phyloP scores from a whole-genome alignment of 2,329 filamentous ascomycete genomes.

The Paraphaeosphaeria minitans region DNA sequence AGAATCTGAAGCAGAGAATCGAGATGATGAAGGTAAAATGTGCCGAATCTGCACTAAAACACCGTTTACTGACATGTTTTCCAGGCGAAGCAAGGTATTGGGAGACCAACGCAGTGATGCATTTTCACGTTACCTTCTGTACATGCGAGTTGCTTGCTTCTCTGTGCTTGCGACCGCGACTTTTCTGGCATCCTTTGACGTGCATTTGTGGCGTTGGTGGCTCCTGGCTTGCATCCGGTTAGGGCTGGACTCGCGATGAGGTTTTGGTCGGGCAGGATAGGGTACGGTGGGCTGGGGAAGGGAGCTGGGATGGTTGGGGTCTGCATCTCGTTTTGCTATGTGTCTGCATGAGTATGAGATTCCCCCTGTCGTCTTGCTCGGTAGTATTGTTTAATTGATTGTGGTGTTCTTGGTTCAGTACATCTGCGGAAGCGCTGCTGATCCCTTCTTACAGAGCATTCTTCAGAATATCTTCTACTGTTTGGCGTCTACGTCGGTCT shows the following conservation, averaged over 20 bases:
- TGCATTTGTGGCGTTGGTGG: conserved; percentile 16
- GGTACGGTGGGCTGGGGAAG: not conserved
- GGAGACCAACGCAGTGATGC: conserved; percentile 33
- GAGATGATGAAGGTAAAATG: conserved; percentile 88
- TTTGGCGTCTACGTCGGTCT: too few relatives aligned
- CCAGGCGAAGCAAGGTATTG: conserved; percentile 47
- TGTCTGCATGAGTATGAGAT: conserved; percentile 11
- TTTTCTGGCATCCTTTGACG: conserved; percentile 3
- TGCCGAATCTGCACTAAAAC: not conserved
- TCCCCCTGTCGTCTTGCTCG: conserved; percentile 10
- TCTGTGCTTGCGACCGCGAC: not conserved
- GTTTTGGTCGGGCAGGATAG: not conserved
- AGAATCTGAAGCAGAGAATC: conserved; percentile 94
- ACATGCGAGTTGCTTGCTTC: not conserved
- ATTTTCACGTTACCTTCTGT: conserved; percentile 2
- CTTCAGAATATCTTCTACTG: too few relatives aligned
- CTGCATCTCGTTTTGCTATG: not conserved
- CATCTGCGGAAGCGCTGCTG: not conserved
- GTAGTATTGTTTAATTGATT: not conserved
- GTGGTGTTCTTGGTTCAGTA: not conserved
- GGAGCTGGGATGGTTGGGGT: not conserved
- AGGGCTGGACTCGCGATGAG: not conserved
- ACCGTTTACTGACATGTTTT: conserved; percentile 18
- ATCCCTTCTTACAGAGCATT: too few relatives aligned
- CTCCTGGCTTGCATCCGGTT: conserved; percentile 1